Conservation (phyloP, 768 basidiomycete genomes). For the Coprinellus micaceus region DNA sequence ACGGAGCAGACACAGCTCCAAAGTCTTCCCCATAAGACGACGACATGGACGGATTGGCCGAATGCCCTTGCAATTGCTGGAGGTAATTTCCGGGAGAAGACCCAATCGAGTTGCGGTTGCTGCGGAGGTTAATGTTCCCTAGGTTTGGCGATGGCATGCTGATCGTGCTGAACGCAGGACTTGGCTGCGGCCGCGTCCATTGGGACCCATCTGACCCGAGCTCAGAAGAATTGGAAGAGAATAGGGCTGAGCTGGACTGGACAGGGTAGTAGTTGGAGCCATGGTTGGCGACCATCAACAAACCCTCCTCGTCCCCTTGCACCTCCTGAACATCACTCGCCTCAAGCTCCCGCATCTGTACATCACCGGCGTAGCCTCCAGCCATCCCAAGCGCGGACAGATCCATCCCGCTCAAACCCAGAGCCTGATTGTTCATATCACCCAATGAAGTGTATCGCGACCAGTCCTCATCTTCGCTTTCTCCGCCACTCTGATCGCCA, state of each 20-base stretch:
- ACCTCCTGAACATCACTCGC: conserved; percentile 52
- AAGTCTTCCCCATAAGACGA: conserved; percentile 34
- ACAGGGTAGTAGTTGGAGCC: conserved; percentile 1
- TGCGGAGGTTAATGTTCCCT: conserved; percentile 22
- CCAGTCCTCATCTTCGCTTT: conserved; percentile 18
- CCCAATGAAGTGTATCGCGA: conserved; percentile 25
- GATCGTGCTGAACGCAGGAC: conserved; percentile 39
- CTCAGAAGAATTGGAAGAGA: conserved; percentile 19
- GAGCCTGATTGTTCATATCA: conserved; percentile 5
- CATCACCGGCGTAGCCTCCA: conserved; percentile 33
- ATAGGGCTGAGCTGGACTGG: conserved; percentile 15
- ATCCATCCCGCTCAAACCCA: conserved; percentile 23
- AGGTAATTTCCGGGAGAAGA: conserved; percentile 25
- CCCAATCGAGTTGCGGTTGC: conserved; percentile 23
- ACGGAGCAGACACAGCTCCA: conserved; percentile 54
- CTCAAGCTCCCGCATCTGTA: conserved; percentile 59
- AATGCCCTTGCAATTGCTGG: conserved; percentile 17
- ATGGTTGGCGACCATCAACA: conserved; percentile 33
- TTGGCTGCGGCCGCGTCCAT: conserved; percentile 40
- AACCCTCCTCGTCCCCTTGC: conserved; percentile 55
- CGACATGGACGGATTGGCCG: conserved; percentile 28
- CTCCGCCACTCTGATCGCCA: conserved; percentile 22
- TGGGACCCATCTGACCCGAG: conserved; percentile 26
- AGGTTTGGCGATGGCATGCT: conserved; percentile 39
- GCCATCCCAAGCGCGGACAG: conserved; percentile 16